phyloP scores from a whole-genome alignment of 2,329 filamentous ascomycete genomes.

The Pestalotiopsis sp. region DNA sequence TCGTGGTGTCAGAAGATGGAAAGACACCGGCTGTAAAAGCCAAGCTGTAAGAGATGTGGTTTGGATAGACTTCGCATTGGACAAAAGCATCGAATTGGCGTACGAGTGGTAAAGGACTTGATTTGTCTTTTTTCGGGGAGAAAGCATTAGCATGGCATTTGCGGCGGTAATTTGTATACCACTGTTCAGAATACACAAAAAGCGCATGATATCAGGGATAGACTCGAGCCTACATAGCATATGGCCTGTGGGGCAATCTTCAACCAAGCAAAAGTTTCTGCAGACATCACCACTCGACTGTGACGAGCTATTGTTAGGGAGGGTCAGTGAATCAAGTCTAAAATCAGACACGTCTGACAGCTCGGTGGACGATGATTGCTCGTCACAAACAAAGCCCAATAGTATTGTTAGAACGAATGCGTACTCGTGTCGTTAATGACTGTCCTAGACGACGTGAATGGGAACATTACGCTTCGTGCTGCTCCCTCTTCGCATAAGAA shows the following conservation, averaged over 20 bases:
- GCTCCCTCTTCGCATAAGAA: too few species aligned
- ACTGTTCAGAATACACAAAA: slow-evolving; percentile 3
- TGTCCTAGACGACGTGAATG: background rate
- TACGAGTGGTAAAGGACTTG: background rate
- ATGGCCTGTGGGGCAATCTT: background rate
- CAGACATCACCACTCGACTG: background rate
- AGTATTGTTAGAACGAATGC: background rate
- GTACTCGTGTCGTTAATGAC: background rate
- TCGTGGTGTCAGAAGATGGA: slow-evolving; percentile 71
- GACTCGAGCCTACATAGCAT: background rate
- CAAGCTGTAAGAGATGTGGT: slow-evolving; percentile 23
- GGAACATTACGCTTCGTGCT: background rate
- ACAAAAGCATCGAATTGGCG: background rate
- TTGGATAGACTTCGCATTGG: background rate
- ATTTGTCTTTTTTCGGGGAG: background rate
- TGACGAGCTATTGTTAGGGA: background rate
- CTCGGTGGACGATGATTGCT: too few species aligned
- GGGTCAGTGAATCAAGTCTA: background rate
- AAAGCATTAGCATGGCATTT: slow-evolving; percentile 4
- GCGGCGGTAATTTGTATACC: slow-evolving; percentile 3
- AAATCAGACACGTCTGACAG: too few species aligned
- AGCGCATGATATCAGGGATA: background rate
- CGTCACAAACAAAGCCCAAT: background rate
- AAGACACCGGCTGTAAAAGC: slow-evolving; percentile 25
- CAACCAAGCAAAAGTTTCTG: background rate